These are phyloP conservation scores for Rhizomucor miehei DNA, from an alignment of 371 early-diverging fungal genomes.

Conservation along the genomic window DNA sequence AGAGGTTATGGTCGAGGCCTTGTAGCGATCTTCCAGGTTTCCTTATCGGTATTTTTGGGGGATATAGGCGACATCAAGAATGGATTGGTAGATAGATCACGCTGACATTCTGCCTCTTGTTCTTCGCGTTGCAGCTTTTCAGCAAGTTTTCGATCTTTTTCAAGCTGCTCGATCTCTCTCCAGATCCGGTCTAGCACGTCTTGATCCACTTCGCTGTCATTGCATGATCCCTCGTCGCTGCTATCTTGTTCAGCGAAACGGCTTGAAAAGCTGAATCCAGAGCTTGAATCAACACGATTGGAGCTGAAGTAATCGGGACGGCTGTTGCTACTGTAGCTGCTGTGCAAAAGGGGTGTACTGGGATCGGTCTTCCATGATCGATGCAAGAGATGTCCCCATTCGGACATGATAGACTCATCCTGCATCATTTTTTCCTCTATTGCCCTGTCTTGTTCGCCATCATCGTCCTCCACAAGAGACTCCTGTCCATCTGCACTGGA, in stretches of 20 bases:
- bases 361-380: conserved; percentile 30
- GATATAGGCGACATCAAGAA: conserved; percentile 2
- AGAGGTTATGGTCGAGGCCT: too few species aligned
- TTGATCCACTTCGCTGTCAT: not conserved
- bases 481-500: conserved; percentile 5
- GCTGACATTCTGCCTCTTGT: not conserved
- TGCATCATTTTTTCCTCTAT: conserved; percentile 29
- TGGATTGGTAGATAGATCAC: conserved; percentile 5
- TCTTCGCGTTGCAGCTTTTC: conserved; percentile 3
- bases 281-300: not conserved
- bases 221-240: not conserved
- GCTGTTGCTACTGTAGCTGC: not conserved
- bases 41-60: not conserved
- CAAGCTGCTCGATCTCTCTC: conserved; percentile 1
- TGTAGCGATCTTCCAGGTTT: not conserved
- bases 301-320: conserved; percentile 1
- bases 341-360: not conserved
- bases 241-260: not conserved
- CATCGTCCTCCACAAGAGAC: not conserved
- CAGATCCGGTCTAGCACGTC: conserved; percentile 1
- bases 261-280: not conserved
- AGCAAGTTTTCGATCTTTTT: conserved; percentile 1
- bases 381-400: conserved; percentile 33
- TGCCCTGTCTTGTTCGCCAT: conserved; percentile 6
- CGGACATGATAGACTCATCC: conserved; percentile 30